These are phyloP conservation scores for Apodospora peruviana DNA, from an alignment of 495 filamentous ascomycete species.

Conservation along the genomic window DNA sequence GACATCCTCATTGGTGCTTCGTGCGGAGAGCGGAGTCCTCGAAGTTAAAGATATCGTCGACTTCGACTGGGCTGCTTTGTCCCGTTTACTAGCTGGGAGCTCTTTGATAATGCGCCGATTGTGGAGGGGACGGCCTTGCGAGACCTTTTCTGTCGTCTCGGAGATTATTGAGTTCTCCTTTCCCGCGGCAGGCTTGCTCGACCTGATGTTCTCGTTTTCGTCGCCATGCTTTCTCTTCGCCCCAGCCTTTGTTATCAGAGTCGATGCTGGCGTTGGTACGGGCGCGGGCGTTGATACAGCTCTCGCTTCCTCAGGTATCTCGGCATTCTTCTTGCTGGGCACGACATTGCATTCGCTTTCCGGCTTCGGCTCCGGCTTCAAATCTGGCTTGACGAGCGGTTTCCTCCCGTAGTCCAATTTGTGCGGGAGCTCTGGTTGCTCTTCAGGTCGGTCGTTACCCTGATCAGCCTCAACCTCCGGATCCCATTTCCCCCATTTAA, in stretches of 20 bases:
- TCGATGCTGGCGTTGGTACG: neutral
- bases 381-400: conserved; percentile 12
- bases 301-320: neutral
- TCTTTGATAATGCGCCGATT: conserved; percentile 31
- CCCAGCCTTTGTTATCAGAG: conserved; percentile 16
- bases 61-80: conserved; percentile 12
- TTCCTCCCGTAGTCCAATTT: conserved; percentile 18
- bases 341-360: conserved; percentile 4
- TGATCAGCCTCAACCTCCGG: conserved; percentile 14
- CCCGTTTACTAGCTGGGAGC: conserved; percentile 20
- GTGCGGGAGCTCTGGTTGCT: neutral
- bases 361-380: neutral
- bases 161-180: conserved; percentile 29
- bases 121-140: conserved; percentile 7
- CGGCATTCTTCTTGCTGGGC: conserved; percentile 5
- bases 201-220: conserved; percentile 18
- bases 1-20: conserved; percentile 43
- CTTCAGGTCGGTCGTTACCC: conserved; percentile 1
- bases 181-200: conserved; percentile 12
- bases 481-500: conserved; percentile 13
- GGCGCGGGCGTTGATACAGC: neutral
- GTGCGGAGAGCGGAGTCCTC: conserved; percentile 37
- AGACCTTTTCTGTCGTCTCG: neutral
- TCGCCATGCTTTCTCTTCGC: conserved; percentile 30
- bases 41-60: conserved; percentile 5